These are phyloP conservation scores for Hysterium pulicare DNA, from an alignment of 2,329 filamentous ascomycete genomes.

Conservation along the genomic window DNA sequence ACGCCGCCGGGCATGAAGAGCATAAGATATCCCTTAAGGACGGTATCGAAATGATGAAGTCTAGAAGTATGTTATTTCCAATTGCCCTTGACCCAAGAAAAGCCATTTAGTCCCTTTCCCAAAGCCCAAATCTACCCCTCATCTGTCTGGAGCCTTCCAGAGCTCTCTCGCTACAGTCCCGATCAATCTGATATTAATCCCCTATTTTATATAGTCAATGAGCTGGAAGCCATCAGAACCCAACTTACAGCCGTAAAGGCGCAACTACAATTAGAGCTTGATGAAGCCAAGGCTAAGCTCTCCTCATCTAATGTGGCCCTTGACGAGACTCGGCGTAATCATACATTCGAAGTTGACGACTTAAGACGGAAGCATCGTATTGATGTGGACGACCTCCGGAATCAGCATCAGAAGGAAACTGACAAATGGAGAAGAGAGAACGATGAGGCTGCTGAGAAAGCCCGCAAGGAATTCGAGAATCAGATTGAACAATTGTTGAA, in stretches of 20 bases:
- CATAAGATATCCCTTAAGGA: constrained; percentile 74
- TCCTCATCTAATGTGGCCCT: constrained; percentile 47
- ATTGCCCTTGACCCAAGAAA: constrained; percentile 3
- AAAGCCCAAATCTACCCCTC: constrained; percentile 5
- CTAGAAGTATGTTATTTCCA: constrained; percentile 58
- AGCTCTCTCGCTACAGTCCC: background rate
- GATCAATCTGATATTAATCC: constrained; percentile 15
- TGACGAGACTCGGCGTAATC: constrained; percentile 51
- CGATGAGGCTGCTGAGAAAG: constrained; percentile 43
- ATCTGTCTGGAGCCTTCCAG: constrained; percentile 4
- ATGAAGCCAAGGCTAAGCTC: constrained; percentile 55
- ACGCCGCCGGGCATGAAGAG: constrained; percentile 63
- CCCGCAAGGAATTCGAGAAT: constrained; percentile 44
- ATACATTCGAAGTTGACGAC: constrained; percentile 52
- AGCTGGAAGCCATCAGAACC: constrained; percentile 54
- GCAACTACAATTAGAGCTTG: constrained; percentile 64
- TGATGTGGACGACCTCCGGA: constrained; percentile 54
- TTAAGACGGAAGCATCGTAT: constrained; percentile 53
- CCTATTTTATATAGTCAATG: constrained; percentile 44
- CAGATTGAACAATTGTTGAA: constrained; percentile 58
- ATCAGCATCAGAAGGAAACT: constrained; percentile 55
- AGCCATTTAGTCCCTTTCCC: constrained; percentile 8
- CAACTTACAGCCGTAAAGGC: constrained; percentile 53
- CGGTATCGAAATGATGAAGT: constrained; percentile 69
- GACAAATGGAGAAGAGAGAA: constrained; percentile 54